Base-by-base conservation (phyloP, 768 basidiomycete species). In the Kwoniella botswanensis region DNA sequence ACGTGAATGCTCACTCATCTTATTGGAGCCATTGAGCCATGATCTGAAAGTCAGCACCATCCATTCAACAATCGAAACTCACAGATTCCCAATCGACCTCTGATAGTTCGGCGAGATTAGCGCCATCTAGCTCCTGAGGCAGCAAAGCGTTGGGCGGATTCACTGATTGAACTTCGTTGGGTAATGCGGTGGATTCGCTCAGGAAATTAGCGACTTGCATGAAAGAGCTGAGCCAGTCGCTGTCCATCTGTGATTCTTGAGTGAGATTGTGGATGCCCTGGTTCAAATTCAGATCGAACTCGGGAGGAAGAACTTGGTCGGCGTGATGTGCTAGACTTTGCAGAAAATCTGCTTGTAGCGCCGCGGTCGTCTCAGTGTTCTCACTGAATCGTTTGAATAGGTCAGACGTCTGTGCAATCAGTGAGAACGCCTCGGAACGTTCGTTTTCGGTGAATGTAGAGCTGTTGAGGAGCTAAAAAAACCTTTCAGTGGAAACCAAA, bases 401-500 rank as follows among this genome's bases (percentile, higher is more conserved):
- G 18, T 58, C 50, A n/a, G 71, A 71, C 13, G 71, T 71, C 29
- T 62, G 50, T 11, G 54, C 42, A 18, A 71, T 71, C 7, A 61
- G 60, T 13, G 11, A 10, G 50, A 67, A 57, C 0, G 71, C 71
- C 6, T 46, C 24, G 24, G 44, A 42, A 15, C 65, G 60, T 29
- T 71, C 46, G 22, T 29, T 41, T 11, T 62, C 59, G 5, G 52
- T 18, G 42, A 71, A 60, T 4, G 60, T 63, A 22, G 53, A 26
- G 59, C 71, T 71, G 53, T 67, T 63, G 65, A 71, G 54, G 57
- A 71, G 65, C 70, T 71, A 29, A 7, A 65, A 18, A 24, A 60
- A 2, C 35, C 21, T 11, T 41, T 44, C 35, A 24, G 63, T 10
- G 44, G 4, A 5, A 46, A 11, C 18, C 15, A 17, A 2, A 64